Conservation (phyloP, 176 grass and related monocot species). For the Oryza longistaminata region DNA sequence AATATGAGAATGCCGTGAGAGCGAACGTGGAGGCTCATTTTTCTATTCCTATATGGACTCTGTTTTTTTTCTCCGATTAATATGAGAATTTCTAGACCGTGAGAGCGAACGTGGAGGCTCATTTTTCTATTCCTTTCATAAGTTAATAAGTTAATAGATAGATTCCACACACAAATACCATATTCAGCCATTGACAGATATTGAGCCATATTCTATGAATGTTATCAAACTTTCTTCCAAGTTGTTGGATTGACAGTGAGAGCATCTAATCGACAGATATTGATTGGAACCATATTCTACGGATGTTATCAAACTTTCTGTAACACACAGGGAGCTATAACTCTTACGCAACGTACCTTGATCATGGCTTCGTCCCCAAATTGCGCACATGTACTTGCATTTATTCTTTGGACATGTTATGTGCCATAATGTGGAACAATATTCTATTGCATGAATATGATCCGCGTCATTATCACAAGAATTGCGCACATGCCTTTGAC, state of each 20-base stretch:
- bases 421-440: neutral
- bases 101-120: too few relatives aligned
- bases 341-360: neutral
- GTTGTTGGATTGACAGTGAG: neutral
- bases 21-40: too few relatives aligned
- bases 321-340: neutral
- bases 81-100: too few relatives aligned
- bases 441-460: neutral
- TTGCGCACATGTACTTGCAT: neutral
- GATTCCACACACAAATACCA: too few relatives aligned
- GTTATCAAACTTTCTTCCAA: neutral
- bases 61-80: too few relatives aligned
- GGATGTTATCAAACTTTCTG: neutral
- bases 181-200: too few relatives aligned
- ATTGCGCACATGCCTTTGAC: conserved; percentile 8
- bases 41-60: too few relatives aligned
- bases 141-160: too few relatives aligned
- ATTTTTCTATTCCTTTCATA: too few relatives aligned
- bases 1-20: too few relatives aligned
- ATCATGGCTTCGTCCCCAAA: neutral
- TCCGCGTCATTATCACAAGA: neutral
- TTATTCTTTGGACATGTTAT: neutral
- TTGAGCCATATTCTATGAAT: too few relatives aligned
- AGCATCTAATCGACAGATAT: neutral
- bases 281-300: neutral